Percentiles rank a stretch among this genome's conserved stretches.
Conservation (phyloP, 805 yeast species). For the Wickerhamiella siamensis region DNA sequence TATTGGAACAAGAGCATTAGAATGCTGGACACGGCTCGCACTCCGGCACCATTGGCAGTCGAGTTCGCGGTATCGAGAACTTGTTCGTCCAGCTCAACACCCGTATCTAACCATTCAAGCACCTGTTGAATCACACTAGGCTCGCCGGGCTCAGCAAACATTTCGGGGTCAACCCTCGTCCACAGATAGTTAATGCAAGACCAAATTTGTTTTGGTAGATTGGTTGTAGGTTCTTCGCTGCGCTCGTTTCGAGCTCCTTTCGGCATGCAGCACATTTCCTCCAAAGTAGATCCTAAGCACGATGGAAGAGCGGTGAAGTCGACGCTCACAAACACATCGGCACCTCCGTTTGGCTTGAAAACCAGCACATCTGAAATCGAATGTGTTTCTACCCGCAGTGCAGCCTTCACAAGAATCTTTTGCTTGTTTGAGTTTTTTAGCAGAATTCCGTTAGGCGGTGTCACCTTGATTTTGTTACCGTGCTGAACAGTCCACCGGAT, state of each 20-base stretch:
- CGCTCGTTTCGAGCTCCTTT: background rate
- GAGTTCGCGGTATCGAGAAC: conserved; percentile 20
- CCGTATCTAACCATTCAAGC: conserved; percentile 26
- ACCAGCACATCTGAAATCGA: conserved; percentile 6
- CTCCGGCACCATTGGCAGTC: conserved; percentile 25
- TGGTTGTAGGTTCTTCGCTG: background rate
- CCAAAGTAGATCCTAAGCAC: conserved; percentile 23
- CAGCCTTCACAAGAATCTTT: conserved; percentile 4
- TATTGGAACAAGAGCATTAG: conserved; percentile 11
- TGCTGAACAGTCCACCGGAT: conserved; percentile 5
- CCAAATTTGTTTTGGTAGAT: conserved; percentile 25
- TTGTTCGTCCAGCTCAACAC: conserved; percentile 21
- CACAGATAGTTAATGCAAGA: conserved; percentile 26
- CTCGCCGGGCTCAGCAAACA: conserved; percentile 18
- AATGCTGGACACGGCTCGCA: conserved; percentile 28
- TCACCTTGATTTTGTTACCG: conserved; percentile 1
- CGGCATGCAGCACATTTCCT: conserved; percentile 6
- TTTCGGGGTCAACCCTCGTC: conserved; percentile 14
- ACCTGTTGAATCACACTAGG: conserved; percentile 16
- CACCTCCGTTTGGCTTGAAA: conserved; percentile 5
- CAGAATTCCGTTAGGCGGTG: conserved; percentile 5
- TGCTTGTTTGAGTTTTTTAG: conserved; percentile 1
- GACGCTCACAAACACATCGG: conserved; percentile 11
- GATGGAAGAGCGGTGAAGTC: conserved; percentile 21
- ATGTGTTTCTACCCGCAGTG: background rate